Evolutionary conservation across 1,139 yeast genomes (phyloP), one percentile per base, ranked within the genome.

Genomic region (Sugiyamaella novakii): DNA sequence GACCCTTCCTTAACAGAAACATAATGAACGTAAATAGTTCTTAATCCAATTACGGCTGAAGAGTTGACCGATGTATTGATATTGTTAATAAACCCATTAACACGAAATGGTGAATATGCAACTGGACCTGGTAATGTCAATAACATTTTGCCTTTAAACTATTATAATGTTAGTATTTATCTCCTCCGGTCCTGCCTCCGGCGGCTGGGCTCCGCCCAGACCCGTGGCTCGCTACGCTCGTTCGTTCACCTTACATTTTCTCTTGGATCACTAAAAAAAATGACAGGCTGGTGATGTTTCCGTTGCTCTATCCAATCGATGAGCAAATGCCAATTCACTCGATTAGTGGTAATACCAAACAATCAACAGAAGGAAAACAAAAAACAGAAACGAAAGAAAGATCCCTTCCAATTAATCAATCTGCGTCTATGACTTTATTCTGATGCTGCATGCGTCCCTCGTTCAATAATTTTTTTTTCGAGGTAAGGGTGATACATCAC

Each of bases 91-190:
- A 89, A 75, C 59, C 78, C 83, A 54, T 80, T 79, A 59, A 89
- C 82, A 71, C 98, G 81, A 70, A 92, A 92, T 46, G 78, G 79
- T 46, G 98, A 89, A 65, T 91, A 77, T 55, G 97, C 98, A 65
- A 79, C 79, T 47, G 97, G 95, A 53, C 98, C 98, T 46, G 96
- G 85, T 58, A 87, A 75, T 59, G 85, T 77, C 66, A 84, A 76
- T 71, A 80, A 17, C 34, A 35, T 42, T 27, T 11, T 14, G n/a
- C 12, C 21, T n/a, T 31, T 15, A n/a, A 11, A 15, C 14, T 14
- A 29, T 17, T 10, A 5, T 5, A 12, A 12, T 3, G 21, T 15
- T 17, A 17, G 37, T 33, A 22, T 5, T 22, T 22, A 8, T n/a
- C n/a, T n/a, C n/a, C n/a, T n/a, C n/a, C 6, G 33, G 5, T n/a